phyloP scores from a whole-genome alignment of 345 rosid genomes.

The Luvunga scandens region DNA sequence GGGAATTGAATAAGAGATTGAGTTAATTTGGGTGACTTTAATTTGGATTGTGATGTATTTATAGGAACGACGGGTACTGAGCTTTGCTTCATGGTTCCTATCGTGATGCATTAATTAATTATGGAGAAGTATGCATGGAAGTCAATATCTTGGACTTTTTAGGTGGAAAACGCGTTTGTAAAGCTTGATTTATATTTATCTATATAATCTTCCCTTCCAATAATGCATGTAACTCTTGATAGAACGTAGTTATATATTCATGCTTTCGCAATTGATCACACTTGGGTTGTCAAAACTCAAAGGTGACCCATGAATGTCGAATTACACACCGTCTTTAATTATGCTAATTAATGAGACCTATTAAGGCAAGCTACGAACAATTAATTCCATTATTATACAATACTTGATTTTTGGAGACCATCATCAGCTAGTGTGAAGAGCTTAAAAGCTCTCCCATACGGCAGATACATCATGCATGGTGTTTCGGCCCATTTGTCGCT shows the following conservation, averaged over 20 bases:
- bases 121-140: background rate
- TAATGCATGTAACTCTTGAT: background rate
- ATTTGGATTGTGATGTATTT: slow-evolving; percentile 9
- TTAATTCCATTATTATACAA: background rate
- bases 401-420: background rate
- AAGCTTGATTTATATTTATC: too few relatives aligned
- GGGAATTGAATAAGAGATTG: background rate
- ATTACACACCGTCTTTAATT: background rate
- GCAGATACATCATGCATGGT: background rate
- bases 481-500: too few relatives aligned
- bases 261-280: background rate
- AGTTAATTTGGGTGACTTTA: slow-evolving; percentile 1
- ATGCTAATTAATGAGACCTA: too few relatives aligned
- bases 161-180: background rate
- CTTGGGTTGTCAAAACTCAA: background rate
- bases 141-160: slow-evolving; percentile 18
- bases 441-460: background rate
- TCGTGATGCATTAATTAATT: background rate
- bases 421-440: background rate
- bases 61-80: slow-evolving; percentile 3
- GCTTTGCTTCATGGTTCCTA: background rate
- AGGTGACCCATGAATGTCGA: background rate
- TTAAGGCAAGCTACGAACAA: too few relatives aligned
- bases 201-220: too few relatives aligned
- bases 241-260: background rate